These are phyloP conservation scores for Phytophthora tubulina DNA, from an alignment of 352 stramenopile species.

Conservation along the genomic window DNA sequence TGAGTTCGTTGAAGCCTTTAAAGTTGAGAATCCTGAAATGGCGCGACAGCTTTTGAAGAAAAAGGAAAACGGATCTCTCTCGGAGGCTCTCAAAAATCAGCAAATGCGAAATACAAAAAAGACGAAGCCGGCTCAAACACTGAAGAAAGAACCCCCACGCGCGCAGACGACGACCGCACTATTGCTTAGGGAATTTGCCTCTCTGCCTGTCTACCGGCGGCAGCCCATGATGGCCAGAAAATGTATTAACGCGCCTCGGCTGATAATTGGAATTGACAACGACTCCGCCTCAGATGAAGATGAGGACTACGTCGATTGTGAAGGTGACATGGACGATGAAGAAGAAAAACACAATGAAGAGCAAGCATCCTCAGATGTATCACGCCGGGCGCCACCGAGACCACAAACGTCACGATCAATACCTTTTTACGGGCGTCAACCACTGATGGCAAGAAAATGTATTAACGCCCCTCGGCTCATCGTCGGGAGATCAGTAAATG, in stretches of 20 bases:
- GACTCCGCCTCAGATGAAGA: too few relatives aligned
- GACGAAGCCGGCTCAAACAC: not conserved
- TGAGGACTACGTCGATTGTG: too few relatives aligned
- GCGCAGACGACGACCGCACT: not conserved
- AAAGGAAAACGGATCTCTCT: conserved; percentile 8
- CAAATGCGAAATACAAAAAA: conserved; percentile 4
- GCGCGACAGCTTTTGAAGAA: conserved; percentile 10
- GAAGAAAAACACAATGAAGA: not conserved
- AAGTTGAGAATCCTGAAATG: conserved; percentile 26
- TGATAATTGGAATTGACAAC: too few relatives aligned
- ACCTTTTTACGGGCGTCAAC: too few relatives aligned
- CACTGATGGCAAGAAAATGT: not conserved
- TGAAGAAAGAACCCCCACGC: not conserved
- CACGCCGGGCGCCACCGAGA: not conserved
- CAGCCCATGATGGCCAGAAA: not conserved
- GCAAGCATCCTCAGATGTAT: not conserved
- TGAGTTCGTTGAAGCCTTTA: conserved; percentile 33
- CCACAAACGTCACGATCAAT: too few relatives aligned
- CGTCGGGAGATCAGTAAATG: not conserved
- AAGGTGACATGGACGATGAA: too few relatives aligned
- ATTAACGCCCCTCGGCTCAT: not conserved
- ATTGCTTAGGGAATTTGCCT: not conserved
- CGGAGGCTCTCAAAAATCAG: not conserved
- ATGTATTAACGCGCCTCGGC: too few relatives aligned
- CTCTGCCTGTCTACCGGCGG: not conserved